Evolutionary conservation across 2,329 filamentous ascomycete genomes (phyloP).

Genomic region (Tolypocladium nubicola): DNA sequence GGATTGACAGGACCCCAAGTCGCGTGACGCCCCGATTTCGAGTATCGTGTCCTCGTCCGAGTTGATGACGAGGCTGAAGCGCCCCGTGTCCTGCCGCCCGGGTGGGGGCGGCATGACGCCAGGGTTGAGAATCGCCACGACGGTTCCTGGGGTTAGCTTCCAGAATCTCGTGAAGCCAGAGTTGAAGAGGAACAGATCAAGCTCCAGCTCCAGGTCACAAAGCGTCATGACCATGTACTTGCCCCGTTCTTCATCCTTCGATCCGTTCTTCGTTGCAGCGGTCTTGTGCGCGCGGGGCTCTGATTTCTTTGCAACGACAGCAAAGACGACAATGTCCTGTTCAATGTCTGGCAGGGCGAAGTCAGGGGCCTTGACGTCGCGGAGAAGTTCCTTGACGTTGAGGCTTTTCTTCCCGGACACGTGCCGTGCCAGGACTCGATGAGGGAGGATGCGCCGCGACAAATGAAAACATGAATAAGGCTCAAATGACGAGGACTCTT

Average conservation of each 20-base stretch:
- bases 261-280: conserved; percentile 28
- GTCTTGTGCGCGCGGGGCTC: conserved; percentile 55
- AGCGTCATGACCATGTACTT: conserved; percentile 92
- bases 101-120: conserved; percentile 78
- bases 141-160: conserved; percentile 84
- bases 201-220: conserved; percentile 79
- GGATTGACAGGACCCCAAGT: conserved; percentile 81
- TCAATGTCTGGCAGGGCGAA: conserved; percentile 76
- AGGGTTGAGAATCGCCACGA: conserved; percentile 87
- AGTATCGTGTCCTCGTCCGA: conserved; percentile 82
- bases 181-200: conserved; percentile 88
- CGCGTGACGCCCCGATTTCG: conserved; percentile 74
- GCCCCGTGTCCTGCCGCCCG: conserved; percentile 64
- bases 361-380: conserved; percentile 68
- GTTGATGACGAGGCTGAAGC: conserved; percentile 76
- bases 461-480: conserved; percentile 79
- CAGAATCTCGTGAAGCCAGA: conserved; percentile 87
- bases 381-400: conserved; percentile 69
- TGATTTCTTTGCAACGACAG: conserved; percentile 80
- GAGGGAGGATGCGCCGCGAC: conserved; percentile 71
- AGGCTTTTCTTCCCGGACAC: conserved; percentile 69
- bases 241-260: conserved; percentile 46
- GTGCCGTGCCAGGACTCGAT: conserved; percentile 67
- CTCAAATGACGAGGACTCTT: conserved; percentile 53
- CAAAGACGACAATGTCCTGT: conserved; percentile 82